A percentile compares a stretch with the other conserved stretches of the same genome.
Evolutionary conservation across 495 filamentous ascomycete species (phyloP).

Genomic region (Penicillium mononematosum): DNA sequence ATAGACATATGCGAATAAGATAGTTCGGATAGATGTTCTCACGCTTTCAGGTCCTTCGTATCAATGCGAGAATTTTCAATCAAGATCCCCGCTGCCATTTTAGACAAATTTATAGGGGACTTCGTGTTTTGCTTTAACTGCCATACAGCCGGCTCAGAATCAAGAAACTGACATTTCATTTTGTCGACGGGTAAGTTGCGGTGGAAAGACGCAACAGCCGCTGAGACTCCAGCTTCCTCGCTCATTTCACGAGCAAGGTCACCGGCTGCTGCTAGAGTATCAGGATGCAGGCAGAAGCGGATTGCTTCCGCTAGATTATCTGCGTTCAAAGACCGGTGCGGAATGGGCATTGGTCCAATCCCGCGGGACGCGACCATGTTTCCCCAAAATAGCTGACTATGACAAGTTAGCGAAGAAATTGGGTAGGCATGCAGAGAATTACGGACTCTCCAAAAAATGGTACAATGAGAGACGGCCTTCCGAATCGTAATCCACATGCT

Average conservation of each 20-base stretch:
- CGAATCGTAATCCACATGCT: slow-evolving; percentile 53
- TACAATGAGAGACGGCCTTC: slow-evolving; percentile 55
- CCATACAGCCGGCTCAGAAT: slow-evolving; percentile 67
- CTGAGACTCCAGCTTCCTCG: slow-evolving; percentile 67
- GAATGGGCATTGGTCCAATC: slow-evolving; percentile 62
- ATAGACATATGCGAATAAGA: background rate
- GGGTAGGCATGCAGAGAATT: background rate
- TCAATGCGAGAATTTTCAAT: slow-evolving; percentile 10
- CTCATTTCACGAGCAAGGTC: slow-evolving; percentile 61
- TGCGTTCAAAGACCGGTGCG: slow-evolving; percentile 54
- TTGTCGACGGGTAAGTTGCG: slow-evolving; percentile 55
- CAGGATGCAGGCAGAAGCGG: slow-evolving; percentile 57
- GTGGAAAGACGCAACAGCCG: slow-evolving; percentile 70
- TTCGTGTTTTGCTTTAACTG: slow-evolving; percentile 41
- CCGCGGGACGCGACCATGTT: slow-evolving; percentile 59
- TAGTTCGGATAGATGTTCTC: background rate
- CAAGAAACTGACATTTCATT: slow-evolving; percentile 68
- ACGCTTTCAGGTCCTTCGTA: slow-evolving; percentile 1
- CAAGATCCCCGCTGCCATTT: slow-evolving; percentile 7
- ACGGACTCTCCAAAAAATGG: slow-evolving; percentile 61
- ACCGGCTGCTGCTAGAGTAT: slow-evolving; percentile 54
- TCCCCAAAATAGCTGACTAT: slow-evolving; percentile 72
- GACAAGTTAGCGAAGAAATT: background rate
- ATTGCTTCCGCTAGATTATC: slow-evolving; percentile 60
- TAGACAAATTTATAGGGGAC: background rate